These are phyloP conservation scores for Salix dunnii DNA, from an alignment of 345 rosid genomes.

Conservation along the genomic window DNA sequence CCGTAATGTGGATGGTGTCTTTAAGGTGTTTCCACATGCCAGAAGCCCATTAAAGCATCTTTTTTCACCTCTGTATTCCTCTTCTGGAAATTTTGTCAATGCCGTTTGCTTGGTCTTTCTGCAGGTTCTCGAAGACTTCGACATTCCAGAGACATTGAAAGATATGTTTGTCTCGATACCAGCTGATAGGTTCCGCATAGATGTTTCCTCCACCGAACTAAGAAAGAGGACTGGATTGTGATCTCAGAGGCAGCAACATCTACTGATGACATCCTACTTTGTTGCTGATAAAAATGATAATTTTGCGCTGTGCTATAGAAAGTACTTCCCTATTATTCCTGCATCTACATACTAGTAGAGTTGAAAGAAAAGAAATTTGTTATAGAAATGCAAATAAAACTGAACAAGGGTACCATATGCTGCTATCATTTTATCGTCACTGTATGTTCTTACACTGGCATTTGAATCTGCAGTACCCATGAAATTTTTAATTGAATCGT, in stretches of 20 bases:
- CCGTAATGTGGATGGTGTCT: slow-evolving; percentile 72
- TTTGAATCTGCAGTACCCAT: too few relatives aligned
- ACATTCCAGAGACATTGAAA: slow-evolving; percentile 57
- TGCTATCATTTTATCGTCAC: too few relatives aligned
- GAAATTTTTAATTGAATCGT: too few relatives aligned
- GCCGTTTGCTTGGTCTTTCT: slow-evolving; percentile 3
- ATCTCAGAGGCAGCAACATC: neutral
- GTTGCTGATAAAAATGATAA: neutral
- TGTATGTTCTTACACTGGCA: too few relatives aligned
- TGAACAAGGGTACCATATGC: too few relatives aligned
- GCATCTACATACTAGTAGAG: neutral
- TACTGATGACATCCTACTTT: neutral
- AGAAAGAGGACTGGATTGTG: slow-evolving; percentile 37
- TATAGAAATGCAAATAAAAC: neutral
- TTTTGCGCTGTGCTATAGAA: too few relatives aligned
- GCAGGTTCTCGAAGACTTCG: slow-evolving; percentile 81
- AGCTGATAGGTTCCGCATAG: slow-evolving; percentile 59
- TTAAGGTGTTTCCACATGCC: slow-evolving; percentile 45
- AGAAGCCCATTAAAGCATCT: neutral
- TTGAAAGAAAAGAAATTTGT: neutral
- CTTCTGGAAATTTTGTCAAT: neutral
- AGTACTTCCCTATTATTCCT: too few relatives aligned
- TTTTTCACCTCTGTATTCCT: neutral
- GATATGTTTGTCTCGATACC: slow-evolving; percentile 77
- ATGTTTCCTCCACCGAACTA: slow-evolving; percentile 74